A percentile compares a stretch with the other conserved stretches of the same genome.
Conservation (phyloP, 495 filamentous ascomycete species). For the Gamarada debralockiae region DNA sequence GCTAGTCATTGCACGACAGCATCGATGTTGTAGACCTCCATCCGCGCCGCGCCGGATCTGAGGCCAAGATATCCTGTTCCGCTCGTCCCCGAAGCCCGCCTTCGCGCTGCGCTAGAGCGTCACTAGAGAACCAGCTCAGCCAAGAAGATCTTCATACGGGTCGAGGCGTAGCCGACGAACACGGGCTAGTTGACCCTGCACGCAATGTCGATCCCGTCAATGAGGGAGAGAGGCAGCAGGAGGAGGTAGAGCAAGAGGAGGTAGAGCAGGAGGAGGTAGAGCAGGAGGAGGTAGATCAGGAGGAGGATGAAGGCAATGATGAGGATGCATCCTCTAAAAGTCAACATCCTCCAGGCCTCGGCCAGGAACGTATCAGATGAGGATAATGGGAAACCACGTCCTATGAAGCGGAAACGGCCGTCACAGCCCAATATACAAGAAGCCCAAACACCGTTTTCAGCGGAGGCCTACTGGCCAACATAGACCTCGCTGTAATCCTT, state of each 20-base stretch:
- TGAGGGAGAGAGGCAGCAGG: constrained; percentile 3
- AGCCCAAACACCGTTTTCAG: too few relatives aligned
- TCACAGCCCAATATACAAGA: too few relatives aligned
- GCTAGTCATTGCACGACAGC: constrained; percentile 15
- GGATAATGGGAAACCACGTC: too few relatives aligned
- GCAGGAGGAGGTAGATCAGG: too few relatives aligned
- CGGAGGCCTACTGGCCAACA: too few relatives aligned
- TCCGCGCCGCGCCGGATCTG: constrained; percentile 8
- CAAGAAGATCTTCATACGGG: constrained; percentile 18
- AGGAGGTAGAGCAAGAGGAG: constrained; percentile 9
- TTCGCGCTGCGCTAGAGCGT: constrained; percentile 9
- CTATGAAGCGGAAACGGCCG: too few relatives aligned
- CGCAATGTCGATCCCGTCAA: constrained; percentile 3
- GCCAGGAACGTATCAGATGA: neutral
- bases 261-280: too few relatives aligned
- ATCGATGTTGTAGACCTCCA: constrained; percentile 11
- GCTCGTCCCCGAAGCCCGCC: neutral
- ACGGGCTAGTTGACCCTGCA: constrained; percentile 10
- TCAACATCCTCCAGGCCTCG: constrained; percentile 9
- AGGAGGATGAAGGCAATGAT: too few relatives aligned
- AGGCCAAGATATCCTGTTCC: constrained; percentile 8
- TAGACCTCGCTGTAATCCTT: too few relatives aligned
- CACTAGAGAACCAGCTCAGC: constrained; percentile 15
- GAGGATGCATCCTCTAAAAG: constrained; percentile 4
- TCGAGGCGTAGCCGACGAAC: constrained; percentile 12